Conservation (phyloP, 2,329 filamentous ascomycete genomes). For the Emericellopsis atlantica region DNA sequence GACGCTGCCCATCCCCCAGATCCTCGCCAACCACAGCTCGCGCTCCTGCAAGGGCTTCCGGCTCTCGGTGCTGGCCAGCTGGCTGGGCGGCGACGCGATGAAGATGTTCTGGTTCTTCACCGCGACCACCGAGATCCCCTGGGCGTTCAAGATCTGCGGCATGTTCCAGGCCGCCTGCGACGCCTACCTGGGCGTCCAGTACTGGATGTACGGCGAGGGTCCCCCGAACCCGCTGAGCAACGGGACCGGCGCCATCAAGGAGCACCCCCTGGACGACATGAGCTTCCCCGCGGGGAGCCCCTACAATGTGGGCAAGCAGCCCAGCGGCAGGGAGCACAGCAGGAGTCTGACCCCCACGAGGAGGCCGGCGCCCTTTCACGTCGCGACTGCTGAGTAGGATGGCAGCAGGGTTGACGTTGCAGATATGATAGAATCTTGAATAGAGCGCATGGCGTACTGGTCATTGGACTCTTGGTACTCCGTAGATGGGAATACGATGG, state of each 20-base stretch:
- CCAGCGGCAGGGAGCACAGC: slow-evolving; percentile 15
- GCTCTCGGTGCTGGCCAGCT: slow-evolving; percentile 61
- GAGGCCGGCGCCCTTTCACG: slow-evolving; percentile 23
- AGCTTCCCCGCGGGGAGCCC: neutral
- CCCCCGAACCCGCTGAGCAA: slow-evolving; percentile 8
- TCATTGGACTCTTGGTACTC: too few relatives aligned
- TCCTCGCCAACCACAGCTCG: slow-evolving; percentile 55
- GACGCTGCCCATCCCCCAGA: slow-evolving; percentile 69
- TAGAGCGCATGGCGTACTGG: too few relatives aligned
- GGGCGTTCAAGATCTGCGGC: slow-evolving; percentile 72
- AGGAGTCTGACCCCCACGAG: slow-evolving; percentile 25
- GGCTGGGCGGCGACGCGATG: slow-evolving; percentile 71
- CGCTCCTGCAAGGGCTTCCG: slow-evolving; percentile 68
- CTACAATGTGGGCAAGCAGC: slow-evolving; percentile 4
- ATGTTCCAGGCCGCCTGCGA: slow-evolving; percentile 73
- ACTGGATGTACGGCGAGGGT: slow-evolving; percentile 53
- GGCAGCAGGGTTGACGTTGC: too few relatives aligned
- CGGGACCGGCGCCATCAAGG: slow-evolving; percentile 17
- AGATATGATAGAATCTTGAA: too few relatives aligned
- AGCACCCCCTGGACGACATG: slow-evolving; percentile 20
- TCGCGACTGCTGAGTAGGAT: slow-evolving; percentile 15
- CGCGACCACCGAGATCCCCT: slow-evolving; percentile 54
- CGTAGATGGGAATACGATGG: too few relatives aligned
- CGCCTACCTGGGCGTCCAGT: slow-evolving; percentile 61
- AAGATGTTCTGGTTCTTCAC: slow-evolving; percentile 84